Percentiles rank a stretch among this genome's conserved stretches.
These are phyloP conservation scores for Castanea sativa DNA, from an alignment of 306 rosid genomes.

Conservation along the genomic window DNA sequence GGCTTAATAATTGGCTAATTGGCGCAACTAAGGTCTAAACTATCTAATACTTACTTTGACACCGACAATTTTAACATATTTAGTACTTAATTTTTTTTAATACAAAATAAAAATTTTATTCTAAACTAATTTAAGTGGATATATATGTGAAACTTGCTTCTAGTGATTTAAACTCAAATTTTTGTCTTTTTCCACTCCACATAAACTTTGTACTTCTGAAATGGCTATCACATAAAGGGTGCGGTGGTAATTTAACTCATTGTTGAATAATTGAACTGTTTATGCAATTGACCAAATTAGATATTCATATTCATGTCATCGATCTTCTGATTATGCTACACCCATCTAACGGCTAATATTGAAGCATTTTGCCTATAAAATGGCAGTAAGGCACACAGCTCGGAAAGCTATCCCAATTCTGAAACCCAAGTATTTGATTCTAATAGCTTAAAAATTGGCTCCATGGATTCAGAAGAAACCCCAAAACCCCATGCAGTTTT, in stretches of 20 bases:
- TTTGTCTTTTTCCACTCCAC: accelerated
- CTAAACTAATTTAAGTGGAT: too few species aligned
- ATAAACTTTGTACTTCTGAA: accelerated
- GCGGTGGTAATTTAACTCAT: too few species aligned
- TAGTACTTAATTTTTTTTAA: too few species aligned
- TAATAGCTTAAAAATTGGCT: not conserved
- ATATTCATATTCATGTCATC: too few species aligned
- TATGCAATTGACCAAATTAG: not conserved
- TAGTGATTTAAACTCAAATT: accelerated
- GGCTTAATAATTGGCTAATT: too few species aligned
- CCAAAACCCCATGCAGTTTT: slow-evolving; percentile 32
- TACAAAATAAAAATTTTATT: accelerated
- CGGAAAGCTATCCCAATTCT: not conserved
- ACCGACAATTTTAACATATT: too few species aligned
- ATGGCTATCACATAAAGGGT: accelerated
- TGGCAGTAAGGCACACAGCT: not conserved
- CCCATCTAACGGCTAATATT: not conserved
- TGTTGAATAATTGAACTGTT: too few species aligned
- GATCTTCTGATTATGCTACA: not conserved
- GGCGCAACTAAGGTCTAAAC: too few species aligned
- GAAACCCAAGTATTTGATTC: not conserved
- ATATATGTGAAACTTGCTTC: accelerated
- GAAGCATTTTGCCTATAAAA: not conserved
- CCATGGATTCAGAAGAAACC: not conserved
- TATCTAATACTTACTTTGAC: too few species aligned